phyloP scores from a whole-genome alignment of 192 early-diverging fungal species.

The Phlyctochytrium planicorne region DNA sequence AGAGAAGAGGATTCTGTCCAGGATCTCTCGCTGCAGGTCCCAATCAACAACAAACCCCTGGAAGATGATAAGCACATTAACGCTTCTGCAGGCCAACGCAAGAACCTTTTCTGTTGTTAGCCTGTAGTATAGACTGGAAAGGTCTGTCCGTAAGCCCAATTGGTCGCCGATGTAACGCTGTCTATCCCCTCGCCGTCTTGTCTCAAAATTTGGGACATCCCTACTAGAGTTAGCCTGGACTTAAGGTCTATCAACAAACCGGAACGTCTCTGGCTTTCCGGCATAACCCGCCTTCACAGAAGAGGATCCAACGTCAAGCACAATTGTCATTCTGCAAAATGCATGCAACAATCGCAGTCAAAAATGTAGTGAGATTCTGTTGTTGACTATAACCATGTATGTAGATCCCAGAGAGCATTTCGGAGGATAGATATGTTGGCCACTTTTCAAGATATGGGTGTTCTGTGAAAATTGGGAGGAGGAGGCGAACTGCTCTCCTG shows the following conservation, averaged over 20 bases:
- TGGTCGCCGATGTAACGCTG: constrained; percentile 69
- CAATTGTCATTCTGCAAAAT: background rate
- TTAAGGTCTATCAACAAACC: background rate
- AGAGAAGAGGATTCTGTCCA: constrained; percentile 73
- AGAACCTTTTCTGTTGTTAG: constrained; percentile 75
- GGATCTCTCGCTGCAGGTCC: constrained; percentile 74
- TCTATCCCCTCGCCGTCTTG: constrained; percentile 54
- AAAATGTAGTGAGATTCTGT: no score
- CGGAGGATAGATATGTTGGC: no score
- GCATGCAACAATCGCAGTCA: background rate
- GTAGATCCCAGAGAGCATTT: no score
- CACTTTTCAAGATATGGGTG: no score
- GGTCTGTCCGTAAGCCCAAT: constrained; percentile 59
- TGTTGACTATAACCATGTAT: no score
- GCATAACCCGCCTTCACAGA: background rate
- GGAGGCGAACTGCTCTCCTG: no score
- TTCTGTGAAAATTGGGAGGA: no score
- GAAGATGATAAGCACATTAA: background rate
- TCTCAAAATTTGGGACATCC: constrained; percentile 57
- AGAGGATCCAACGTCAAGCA: background rate
- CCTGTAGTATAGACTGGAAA: constrained; percentile 70
- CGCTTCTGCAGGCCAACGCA: background rate
- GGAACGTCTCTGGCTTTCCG: background rate
- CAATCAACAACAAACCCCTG: constrained; percentile 74
- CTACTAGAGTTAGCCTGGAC: constrained; percentile 18